A percentile compares a stretch with the other conserved stretches of the same genome.
Evolutionary conservation across 306 rosid species (phyloP).

Genomic region (Quercus aquifolioides): DNA sequence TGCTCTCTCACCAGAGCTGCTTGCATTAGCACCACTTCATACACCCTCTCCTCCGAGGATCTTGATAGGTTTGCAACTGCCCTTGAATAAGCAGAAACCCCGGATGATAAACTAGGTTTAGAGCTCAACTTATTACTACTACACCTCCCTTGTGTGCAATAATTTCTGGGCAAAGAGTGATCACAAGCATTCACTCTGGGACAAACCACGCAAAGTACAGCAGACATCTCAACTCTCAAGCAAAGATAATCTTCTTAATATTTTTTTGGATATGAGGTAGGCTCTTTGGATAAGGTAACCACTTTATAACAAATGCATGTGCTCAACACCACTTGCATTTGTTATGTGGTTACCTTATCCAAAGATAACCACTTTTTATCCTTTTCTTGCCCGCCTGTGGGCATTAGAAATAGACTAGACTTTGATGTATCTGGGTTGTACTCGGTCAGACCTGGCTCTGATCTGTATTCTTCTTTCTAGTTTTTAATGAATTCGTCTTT

Average conservation of each 20-base stretch:
- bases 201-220: slow-evolving; percentile 58
- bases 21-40: slow-evolving; percentile 83
- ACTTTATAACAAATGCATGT: too few species aligned
- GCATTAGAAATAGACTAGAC: too few species aligned
- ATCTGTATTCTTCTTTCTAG: too few species aligned
- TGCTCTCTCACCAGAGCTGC: slow-evolving; percentile 70
- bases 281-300: too few species aligned
- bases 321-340: too few species aligned
- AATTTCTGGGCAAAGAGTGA: slow-evolving; percentile 31
- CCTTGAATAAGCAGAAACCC: slow-evolving; percentile 46
- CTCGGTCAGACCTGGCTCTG: too few species aligned
- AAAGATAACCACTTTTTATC: too few species aligned
- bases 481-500: too few species aligned
- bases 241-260: background rate
- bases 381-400: too few species aligned
- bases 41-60: slow-evolving; percentile 83
- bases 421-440: too few species aligned
- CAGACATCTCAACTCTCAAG: slow-evolving; percentile 42
- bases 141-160: slow-evolving; percentile 23
- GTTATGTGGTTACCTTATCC: too few species aligned
- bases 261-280: background rate
- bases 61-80: slow-evolving; percentile 57
- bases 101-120: slow-evolving; percentile 36
- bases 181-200: slow-evolving; percentile 41
- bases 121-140: slow-evolving; percentile 9